Percentiles rank a stretch among this genome's conserved stretches.
These are phyloP conservation scores for Mucuna pruriens DNA, from an alignment of 306 rosid species.

Conservation along the genomic window DNA sequence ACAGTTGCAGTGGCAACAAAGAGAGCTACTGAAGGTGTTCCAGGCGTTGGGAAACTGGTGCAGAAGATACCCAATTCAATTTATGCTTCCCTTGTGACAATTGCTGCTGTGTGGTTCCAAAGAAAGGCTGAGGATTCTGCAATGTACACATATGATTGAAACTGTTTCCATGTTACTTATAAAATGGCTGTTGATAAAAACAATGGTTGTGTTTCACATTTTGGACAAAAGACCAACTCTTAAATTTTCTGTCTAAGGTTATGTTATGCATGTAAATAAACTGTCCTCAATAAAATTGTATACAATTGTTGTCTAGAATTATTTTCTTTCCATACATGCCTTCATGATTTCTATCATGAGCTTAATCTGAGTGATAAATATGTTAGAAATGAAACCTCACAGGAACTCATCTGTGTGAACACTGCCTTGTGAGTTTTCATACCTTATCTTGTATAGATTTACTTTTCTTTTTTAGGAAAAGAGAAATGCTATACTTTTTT, in stretches of 20 bases:
- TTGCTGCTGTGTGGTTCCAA: conserved; percentile 63
- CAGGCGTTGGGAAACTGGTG: conserved; percentile 78
- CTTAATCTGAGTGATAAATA: neutral
- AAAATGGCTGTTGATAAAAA: conserved; percentile 4
- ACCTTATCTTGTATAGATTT: neutral
- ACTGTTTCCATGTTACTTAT: neutral
- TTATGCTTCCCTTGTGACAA: conserved; percentile 74
- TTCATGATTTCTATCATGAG: neutral
- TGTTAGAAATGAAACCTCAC: neutral
- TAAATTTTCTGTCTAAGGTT: conserved; percentile 15
- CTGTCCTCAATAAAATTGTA: neutral
- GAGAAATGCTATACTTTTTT: too few relatives aligned
- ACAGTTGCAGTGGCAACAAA: conserved; percentile 81
- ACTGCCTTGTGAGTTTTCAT: neutral
- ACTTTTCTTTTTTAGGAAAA: neutral
- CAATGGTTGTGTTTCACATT: conserved; percentile 19
- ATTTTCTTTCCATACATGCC: neutral
- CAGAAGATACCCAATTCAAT: conserved; percentile 70
- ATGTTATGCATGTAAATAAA: conserved; percentile 6
- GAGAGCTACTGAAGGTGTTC: conserved; percentile 87
- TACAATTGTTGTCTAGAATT: neutral
- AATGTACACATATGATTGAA: conserved; percentile 23
- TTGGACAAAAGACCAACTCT: conserved; percentile 11
- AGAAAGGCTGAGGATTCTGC: neutral
- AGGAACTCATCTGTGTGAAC: neutral